Evolutionary conservation across 164 flowering plant genomes (phyloP).

Genomic region (Houttuynia cordata): DNA sequence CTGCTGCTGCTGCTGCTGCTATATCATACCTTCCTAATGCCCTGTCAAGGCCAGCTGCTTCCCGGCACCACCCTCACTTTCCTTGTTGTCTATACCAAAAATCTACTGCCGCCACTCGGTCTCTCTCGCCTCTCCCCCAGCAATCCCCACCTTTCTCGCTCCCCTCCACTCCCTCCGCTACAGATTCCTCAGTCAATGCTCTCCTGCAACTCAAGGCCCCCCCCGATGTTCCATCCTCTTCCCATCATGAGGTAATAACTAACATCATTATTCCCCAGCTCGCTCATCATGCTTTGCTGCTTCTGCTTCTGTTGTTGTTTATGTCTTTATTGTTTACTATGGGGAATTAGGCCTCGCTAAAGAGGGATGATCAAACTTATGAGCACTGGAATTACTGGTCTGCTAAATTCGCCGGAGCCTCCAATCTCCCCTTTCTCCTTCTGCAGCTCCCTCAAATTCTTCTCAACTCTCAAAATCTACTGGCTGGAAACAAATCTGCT

Average conservation of each 20-base stretch:
- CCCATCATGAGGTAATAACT: background rate
- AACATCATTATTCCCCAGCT: background rate
- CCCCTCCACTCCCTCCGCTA: background rate
- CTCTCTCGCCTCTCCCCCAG: background rate
- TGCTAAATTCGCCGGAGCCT: constrained; percentile 64
- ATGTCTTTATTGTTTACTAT: background rate
- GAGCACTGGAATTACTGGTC: constrained; percentile 56
- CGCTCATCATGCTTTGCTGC: background rate
- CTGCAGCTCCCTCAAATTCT: constrained; percentile 81
- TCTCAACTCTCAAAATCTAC: constrained; percentile 73
- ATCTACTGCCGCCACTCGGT: background rate
- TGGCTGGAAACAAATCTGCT: constrained; percentile 63
- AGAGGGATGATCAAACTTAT: background rate
- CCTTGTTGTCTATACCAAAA: background rate
- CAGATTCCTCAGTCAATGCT: background rate
- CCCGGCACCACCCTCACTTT: background rate
- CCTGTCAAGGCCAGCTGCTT: no score
- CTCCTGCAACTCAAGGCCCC: background rate
- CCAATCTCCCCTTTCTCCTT: constrained; percentile 64
- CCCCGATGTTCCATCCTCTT: background rate
- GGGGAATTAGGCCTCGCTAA: background rate
- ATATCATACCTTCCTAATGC: no score
- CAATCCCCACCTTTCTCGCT: background rate
- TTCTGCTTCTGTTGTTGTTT: background rate
- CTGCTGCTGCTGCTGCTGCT: no score